Conservation (phyloP, 2,329 filamentous ascomycete species). For the Ophiostoma pallidulum region DNA sequence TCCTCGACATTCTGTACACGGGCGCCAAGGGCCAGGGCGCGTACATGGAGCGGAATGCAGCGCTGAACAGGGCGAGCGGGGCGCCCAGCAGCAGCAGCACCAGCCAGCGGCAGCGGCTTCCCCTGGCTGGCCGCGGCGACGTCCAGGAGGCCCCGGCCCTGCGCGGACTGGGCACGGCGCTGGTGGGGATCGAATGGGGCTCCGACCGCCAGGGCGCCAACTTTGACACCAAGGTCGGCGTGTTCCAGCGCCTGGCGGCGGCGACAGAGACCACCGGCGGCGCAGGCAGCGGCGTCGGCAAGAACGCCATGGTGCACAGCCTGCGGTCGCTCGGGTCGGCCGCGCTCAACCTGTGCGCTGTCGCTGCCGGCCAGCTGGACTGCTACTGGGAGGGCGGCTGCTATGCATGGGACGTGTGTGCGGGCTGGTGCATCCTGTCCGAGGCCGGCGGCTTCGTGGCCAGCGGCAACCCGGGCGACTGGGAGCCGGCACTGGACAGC, state of each 20-base stretch:
- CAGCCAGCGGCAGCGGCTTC: conserved; percentile 24
- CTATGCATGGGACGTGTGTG: conserved; percentile 80
- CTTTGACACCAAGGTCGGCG: conserved; percentile 57
- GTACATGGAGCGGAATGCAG: conserved; percentile 41
- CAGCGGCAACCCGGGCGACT: conserved; percentile 63
- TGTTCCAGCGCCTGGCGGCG: conserved; percentile 53
- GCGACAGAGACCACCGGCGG: conserved; percentile 39
- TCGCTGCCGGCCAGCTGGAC: conserved; percentile 63
- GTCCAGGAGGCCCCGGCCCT: conserved; percentile 44
- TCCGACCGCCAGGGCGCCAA: conserved; percentile 58
- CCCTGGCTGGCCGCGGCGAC: conserved; percentile 28
- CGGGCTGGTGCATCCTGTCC: conserved; percentile 65
- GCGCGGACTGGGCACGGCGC: conserved; percentile 47
- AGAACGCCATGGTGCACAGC: conserved; percentile 68
- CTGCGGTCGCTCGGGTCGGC: conserved; percentile 63
- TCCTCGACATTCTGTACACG: conserved; percentile 58
- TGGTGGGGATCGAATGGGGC: conserved; percentile 69
- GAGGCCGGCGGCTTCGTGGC: conserved; percentile 68
- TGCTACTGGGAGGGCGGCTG: conserved; percentile 76
- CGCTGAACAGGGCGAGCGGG: conserved; percentile 27
- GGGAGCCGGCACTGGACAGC: conserved; percentile 51
- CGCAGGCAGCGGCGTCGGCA: conserved; percentile 36
- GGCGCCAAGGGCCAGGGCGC: conserved; percentile 60
- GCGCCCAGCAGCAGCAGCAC: not conserved
- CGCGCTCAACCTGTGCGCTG: conserved; percentile 63